Base-by-base conservation (phyloP, 1,284 basidiomycete genomes). In the Phellopilus nigrolimitatus region DNA sequence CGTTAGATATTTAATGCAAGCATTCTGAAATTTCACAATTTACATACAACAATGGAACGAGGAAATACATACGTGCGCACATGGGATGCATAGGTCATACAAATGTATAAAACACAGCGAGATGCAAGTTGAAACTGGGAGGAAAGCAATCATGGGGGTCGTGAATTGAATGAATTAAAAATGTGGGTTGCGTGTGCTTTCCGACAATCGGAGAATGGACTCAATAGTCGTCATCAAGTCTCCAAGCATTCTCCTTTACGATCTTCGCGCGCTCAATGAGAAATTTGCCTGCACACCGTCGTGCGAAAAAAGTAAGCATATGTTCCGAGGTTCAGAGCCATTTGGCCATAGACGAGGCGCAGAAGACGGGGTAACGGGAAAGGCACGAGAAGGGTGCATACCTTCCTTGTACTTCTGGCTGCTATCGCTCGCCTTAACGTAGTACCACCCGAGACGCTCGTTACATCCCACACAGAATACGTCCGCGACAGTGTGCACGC, bases 351-450 rank as follows among this genome's bases (percentile, higher is more conserved):
- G 2, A 33, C n/a, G 10, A 7, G 10, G 6, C 31, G 10, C 3
- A n/a, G 31, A 33, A 33, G 31, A n/a, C 10, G 31, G 10, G 10
- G 31, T 33, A 33, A 3, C n/a, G n/a, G n/a, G n/a, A n/a, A n/a
- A n/a, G n/a, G n/a, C n/a, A n/a, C 38, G 33, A 30, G 24, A 12
- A 25, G 19, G 3, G 17, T 12, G 59, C 72, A 42, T 46, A 80
- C 90, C 86, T 78, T 93, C 91, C 65, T 93, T 93, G 63, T 93
- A 93, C 63, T 86, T 89, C 77, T 94, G 91, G 5, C 79, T 75
- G 25, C 72, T 70, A 59, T 93, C 88, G 1, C 81, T 78, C 5
- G 91, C 89, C 60, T 84, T 87, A 62, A 89, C 78, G 59, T 94
- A 93, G 61, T 75, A 89, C 90, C 90, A 93, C 0, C 91, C 91